These are phyloP conservation scores for Phaeosphaeria sp. DNA, from an alignment of 2,329 filamentous ascomycete genomes.

Conservation along the genomic window DNA sequence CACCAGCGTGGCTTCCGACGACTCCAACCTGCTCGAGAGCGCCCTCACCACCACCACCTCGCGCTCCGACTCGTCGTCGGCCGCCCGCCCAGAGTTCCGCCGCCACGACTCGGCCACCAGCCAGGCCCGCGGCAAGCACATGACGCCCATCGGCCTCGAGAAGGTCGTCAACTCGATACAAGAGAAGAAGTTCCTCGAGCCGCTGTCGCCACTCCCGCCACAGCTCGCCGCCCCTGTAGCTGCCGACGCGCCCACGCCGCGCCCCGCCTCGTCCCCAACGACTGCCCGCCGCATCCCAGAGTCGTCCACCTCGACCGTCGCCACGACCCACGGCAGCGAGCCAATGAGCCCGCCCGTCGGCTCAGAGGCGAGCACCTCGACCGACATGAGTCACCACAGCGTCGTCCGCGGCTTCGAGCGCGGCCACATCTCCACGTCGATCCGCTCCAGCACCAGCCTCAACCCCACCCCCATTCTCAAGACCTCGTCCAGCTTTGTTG, in stretches of 20 bases:
- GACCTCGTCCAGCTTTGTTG: conserved; percentile 44
- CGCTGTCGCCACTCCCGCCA: conserved; percentile 57
- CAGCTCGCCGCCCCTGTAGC: conserved; percentile 41
- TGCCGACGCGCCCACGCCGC: conserved; percentile 42
- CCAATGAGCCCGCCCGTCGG: conserved; percentile 50
- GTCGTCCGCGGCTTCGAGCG: conserved; percentile 88
- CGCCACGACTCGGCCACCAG: conserved; percentile 73
- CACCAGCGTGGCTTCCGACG: conserved; percentile 55
- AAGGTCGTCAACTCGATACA: conserved; percentile 94
- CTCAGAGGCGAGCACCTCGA: conserved; percentile 69
- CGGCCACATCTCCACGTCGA: conserved; percentile 72
- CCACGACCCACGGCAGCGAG: conserved; percentile 51
- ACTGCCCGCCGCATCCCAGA: conserved; percentile 59
- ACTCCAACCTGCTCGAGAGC: conserved; percentile 41
- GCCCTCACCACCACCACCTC: conserved; percentile 55
- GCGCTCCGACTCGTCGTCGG: conserved; percentile 54
- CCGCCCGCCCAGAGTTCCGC: conserved; percentile 69
- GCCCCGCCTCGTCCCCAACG: conserved; percentile 50
- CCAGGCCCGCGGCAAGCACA: conserved; percentile 80
- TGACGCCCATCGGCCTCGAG: conserved; percentile 89
- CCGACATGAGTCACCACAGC: conserved; percentile 68
- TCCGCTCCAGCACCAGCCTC: conserved; percentile 66
- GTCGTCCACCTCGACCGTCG: conserved; percentile 65
- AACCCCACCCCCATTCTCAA: conserved; percentile 68
- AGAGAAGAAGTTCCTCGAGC: conserved; percentile 74